These are phyloP conservation scores for Rhodamnia argentea DNA, from an alignment of 345 rosid genomes.

Conservation along the genomic window DNA sequence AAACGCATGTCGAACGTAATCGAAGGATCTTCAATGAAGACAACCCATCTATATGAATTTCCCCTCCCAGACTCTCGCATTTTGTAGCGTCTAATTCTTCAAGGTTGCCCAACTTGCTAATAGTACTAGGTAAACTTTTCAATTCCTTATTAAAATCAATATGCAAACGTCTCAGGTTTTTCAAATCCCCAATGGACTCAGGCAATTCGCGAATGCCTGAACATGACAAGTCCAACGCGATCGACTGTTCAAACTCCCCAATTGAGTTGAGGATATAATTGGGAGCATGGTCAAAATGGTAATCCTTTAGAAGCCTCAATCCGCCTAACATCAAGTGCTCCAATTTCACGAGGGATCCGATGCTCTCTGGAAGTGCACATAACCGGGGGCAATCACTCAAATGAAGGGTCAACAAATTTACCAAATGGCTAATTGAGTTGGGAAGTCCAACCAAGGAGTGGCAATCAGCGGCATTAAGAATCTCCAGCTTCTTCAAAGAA, in stretches of 20 bases:
- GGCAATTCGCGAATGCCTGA: neutral
- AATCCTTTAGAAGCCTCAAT: no score
- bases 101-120: neutral
- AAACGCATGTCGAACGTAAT: fast-evolving
- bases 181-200: neutral
- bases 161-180: neutral
- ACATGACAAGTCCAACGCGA: neutral
- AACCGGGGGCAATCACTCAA: fast-evolving
- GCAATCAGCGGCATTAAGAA: fast-evolving
- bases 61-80: neutral
- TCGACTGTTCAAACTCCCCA: neutral
- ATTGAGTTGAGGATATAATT: neutral
- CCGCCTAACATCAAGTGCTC: fast-evolving
- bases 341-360: neutral
- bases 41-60: neutral
- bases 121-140: neutral
- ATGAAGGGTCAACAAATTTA: neutral
- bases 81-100: neutral
- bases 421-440: fast-evolving
- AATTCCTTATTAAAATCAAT: fast-evolving
- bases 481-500: neutral
- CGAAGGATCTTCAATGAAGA: neutral
- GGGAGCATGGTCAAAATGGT: no score
- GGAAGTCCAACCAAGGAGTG: fast-evolving
- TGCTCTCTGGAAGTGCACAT: neutral